These are phyloP conservation scores for Sarcodon aspratus DNA, from an alignment of 768 basidiomycete genomes.

Conservation along the genomic window DNA sequence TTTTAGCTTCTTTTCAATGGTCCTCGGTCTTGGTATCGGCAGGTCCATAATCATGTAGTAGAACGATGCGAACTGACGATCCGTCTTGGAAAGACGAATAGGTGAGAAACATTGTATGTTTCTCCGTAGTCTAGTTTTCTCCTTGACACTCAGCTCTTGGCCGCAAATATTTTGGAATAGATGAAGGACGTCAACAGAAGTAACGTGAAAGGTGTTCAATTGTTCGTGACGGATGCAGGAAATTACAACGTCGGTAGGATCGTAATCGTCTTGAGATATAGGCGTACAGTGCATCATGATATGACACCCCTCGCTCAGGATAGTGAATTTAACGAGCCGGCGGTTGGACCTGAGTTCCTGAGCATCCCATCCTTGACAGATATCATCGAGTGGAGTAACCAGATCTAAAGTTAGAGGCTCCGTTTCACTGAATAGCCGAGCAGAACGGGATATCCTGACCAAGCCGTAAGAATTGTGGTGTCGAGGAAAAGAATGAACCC, in stretches of 20 bases:
- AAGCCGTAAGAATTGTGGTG: not conserved
- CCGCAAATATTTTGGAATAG: slow-evolving; percentile 77
- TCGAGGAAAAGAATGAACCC: too few relatives aligned
- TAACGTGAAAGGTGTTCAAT: slow-evolving; percentile 70
- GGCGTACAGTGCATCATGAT: slow-evolving; percentile 74
- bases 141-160: slow-evolving; percentile 77
- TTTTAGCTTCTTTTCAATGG: slow-evolving; percentile 96
- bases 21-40: slow-evolving; percentile 85
- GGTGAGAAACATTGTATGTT: slow-evolving; percentile 92
- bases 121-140: slow-evolving; percentile 91
- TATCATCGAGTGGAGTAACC: slow-evolving; percentile 39
- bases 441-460: not conserved
- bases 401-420: slow-evolving; percentile 32
- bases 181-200: slow-evolving; percentile 93
- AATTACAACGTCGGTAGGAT: slow-evolving; percentile 68
- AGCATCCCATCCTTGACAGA: slow-evolving; percentile 48
- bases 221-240: slow-evolving; percentile 84
- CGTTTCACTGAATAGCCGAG: not conserved
- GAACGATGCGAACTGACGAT: slow-evolving; percentile 69
- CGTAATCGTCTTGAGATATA: slow-evolving; percentile 64
- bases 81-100: slow-evolving; percentile 81
- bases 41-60: slow-evolving; percentile 97
- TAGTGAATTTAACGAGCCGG: slow-evolving; percentile 79
- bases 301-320: slow-evolving; percentile 63
- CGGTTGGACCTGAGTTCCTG: slow-evolving; percentile 62